Percentiles rank a stretch among this genome's conserved stretches.
These are phyloP conservation scores for Tetrapisispora iriomotensis DNA, from an alignment of 805 yeast genomes.

Conservation along the genomic window DNA sequence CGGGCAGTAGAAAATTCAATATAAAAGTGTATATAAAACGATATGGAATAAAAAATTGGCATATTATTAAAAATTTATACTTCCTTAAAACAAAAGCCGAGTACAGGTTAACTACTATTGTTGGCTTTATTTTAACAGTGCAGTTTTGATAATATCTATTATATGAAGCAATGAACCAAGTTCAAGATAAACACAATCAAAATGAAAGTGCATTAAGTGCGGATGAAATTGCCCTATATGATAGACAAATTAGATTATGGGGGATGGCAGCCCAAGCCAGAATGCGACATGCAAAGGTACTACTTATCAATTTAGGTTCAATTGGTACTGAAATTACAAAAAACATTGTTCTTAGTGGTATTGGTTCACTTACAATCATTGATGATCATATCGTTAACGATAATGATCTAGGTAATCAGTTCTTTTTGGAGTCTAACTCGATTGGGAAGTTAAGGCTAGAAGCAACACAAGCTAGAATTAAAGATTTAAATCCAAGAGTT, in stretches of 20 bases:
- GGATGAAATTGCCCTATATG: slow-evolving; percentile 88
- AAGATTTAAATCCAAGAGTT: slow-evolving; percentile 75
- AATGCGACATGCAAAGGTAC: slow-evolving; percentile 60
- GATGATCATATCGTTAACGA: slow-evolving; percentile 48
- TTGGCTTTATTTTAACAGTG: too few species aligned
- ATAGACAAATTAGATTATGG: slow-evolving; percentile 92
- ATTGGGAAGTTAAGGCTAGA: slow-evolving; percentile 49
- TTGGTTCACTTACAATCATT: slow-evolving; percentile 64
- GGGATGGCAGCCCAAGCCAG: slow-evolving; percentile 83
- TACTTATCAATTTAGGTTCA: slow-evolving; percentile 65
- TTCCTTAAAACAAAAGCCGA: too few species aligned
- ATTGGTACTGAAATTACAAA: slow-evolving; percentile 76
- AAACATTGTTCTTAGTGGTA: slow-evolving; percentile 79
- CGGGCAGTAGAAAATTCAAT: too few species aligned
- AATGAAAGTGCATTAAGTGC: slow-evolving; percentile 20
- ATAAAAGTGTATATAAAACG: too few species aligned
- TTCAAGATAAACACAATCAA: not conserved
- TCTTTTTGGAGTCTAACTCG: slow-evolving; percentile 49
- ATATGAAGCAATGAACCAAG: not conserved
- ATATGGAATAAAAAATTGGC: too few species aligned
- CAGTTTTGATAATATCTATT: not conserved
- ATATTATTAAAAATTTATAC: too few species aligned
- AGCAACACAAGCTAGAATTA: slow-evolving; percentile 45
- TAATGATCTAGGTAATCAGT: slow-evolving; percentile 64
- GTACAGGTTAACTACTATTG: too few species aligned